Base-by-base conservation (phyloP, 371 early-diverging fungal species). In the Mortierella sp. region DNA sequence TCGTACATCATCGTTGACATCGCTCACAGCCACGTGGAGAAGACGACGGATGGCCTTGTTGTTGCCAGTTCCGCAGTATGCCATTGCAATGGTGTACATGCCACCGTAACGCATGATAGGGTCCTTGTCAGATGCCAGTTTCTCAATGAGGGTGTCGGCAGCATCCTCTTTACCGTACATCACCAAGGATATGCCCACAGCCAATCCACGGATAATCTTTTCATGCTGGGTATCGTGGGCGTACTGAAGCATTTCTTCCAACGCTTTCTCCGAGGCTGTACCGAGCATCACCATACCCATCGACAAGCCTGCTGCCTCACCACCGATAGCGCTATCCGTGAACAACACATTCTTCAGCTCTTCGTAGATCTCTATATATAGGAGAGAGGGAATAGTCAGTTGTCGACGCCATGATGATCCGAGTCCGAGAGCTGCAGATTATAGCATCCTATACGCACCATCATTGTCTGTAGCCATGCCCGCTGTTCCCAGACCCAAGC, bases 221-320 rank as follows among this genome's bases (percentile, higher is more conserved):
- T 99, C 96, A 81, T 99, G 99, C 80, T 95, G 95, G 6, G 98
- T 99, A 62, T 97, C 98, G 70, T 91, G 93, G 6, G 97, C 97
- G 80, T 96, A 96, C 65, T 91, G 92, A 38, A 97, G 84, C 94
- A 99, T 95, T 67, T 97, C 98, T 21, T 94, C 94, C 54, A 99
- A 71, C 4, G 93, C 93, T 61, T 88, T 85, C 31, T 86, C 81
- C 16, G 91, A 89, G n/a, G 87, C 93, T 19, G 95, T 94, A 48
- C 99, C 99, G 54, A 98, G 89, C 94, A 95, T 96, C 27, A 98
- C 92, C 70, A 99, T 84, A 49, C 99, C 99, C 90, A 99, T 96
- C 24, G 95, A 96, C 34, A 98, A 73, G 61, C 96, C 98, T 34
- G 99, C 99, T 3, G 98, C 99, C 80, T 99, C 99, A 53, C 97